phyloP scores from a whole-genome alignment of 306 rosid species.

The Lithocarpus polystachyus region DNA sequence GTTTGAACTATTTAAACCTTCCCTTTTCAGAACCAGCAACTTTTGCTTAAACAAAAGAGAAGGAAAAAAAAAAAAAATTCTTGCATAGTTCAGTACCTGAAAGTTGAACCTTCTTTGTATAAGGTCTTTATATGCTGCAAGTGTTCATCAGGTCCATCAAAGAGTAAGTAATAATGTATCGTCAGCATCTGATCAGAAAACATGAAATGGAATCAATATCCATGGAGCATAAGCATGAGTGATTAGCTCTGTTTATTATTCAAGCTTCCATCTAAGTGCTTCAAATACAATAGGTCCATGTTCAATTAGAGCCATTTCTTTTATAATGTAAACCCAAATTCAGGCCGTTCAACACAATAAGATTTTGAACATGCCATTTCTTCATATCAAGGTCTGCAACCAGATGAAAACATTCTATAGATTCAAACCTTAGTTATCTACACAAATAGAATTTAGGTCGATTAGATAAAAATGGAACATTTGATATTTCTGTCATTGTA shows the following conservation, averaged over 20 bases:
- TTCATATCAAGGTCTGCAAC: not conserved
- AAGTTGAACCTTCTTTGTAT: conserved; percentile 62
- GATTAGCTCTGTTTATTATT: conserved; percentile 6
- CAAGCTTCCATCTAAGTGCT: not conserved
- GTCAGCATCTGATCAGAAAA: conserved; percentile 73
- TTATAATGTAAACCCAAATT: not conserved
- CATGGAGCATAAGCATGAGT: conserved; percentile 4
- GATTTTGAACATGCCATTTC: not conserved
- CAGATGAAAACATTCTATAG: not conserved
- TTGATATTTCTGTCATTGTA: not conserved
- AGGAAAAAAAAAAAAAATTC: not conserved
- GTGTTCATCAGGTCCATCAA: conserved; percentile 79
- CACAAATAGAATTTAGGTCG: not conserved
- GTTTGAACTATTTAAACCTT: not conserved
- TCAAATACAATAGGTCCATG: conserved; percentile 5
- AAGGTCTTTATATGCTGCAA: conserved; percentile 77
- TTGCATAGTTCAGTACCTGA: conserved; percentile 48
- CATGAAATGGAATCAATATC: not conserved
- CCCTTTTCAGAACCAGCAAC: not conserved
- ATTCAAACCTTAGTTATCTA: not conserved
- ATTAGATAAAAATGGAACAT: not conserved
- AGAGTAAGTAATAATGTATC: conserved; percentile 82
- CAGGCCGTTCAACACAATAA: not conserved
- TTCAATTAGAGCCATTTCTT: not conserved
- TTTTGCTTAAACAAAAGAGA: not conserved